Conservation (phyloP, 345 rosid species). For the Conringia planisiliqua region DNA sequence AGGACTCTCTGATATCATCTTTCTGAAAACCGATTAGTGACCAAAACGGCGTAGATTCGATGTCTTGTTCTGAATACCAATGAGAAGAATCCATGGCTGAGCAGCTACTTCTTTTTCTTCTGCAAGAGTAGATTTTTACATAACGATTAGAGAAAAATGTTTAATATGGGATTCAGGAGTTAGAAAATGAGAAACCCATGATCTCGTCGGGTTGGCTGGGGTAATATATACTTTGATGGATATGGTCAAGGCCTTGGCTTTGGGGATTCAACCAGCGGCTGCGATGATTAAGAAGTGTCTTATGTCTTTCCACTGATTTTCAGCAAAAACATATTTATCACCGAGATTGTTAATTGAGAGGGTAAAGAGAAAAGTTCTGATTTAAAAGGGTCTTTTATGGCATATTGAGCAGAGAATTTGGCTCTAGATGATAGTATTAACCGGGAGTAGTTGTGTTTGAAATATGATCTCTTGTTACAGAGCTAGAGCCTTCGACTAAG, state of each 20-base stretch:
- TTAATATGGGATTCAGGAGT: background rate
- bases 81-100: constrained; percentile 2
- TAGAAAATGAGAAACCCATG: background rate
- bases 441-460: background rate
- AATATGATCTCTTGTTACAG: constrained; percentile 3
- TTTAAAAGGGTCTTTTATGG: background rate
- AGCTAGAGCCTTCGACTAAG: background rate
- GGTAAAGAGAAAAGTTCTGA: background rate
- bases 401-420: background rate
- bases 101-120: background rate
- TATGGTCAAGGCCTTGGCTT: background rate
- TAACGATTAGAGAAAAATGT: background rate
- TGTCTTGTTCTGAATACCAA: background rate
- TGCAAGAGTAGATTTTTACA: background rate
- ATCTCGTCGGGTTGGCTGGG: background rate
- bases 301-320: background rate
- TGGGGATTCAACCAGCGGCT: background rate
- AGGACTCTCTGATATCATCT: background rate
- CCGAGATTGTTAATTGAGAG: background rate
- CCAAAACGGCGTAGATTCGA: background rate
- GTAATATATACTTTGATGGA: too few species aligned
- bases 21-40: background rate
- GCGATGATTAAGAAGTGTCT: background rate
- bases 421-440: background rate
- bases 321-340: background rate